Conservation (phyloP, 1,284 basidiomycete genomes). For the Malassezia vespertilionis region DNA sequence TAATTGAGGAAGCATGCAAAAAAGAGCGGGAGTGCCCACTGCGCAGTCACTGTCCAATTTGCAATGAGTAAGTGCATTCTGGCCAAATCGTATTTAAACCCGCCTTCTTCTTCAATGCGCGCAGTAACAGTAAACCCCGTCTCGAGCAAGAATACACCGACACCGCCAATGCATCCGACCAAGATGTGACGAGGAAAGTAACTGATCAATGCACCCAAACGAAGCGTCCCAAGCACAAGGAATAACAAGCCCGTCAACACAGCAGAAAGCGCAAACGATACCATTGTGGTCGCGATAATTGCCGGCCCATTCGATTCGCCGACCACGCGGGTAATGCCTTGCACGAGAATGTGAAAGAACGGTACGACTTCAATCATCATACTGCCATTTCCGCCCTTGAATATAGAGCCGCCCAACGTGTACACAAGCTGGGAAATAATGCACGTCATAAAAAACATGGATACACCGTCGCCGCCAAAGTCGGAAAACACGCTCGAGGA, state of each 20-base stretch:
- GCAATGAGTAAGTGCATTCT: conserved; percentile 53
- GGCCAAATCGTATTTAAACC: conserved; percentile 60
- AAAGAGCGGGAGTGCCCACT: conserved; percentile 66
- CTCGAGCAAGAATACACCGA: conserved; percentile 69
- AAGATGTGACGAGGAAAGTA: conserved; percentile 90
- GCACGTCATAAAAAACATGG: conserved; percentile 55
- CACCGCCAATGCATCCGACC: conserved; percentile 79
- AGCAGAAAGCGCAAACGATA: conserved; percentile 76
- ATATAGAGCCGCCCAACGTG: conserved; percentile 71
- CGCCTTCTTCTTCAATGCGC: conserved; percentile 64
- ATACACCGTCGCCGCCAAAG: conserved; percentile 80
- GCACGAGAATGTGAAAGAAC: conserved; percentile 85
- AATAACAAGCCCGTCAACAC: conserved; percentile 63
- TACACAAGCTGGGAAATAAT: conserved; percentile 76
- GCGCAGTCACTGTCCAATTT: conserved; percentile 54
- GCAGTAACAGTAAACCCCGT: conserved; percentile 63
- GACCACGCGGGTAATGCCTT: conserved; percentile 62
- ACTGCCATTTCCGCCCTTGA: conserved; percentile 67
- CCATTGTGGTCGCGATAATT: conserved; percentile 80
- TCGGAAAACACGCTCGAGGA: conserved; percentile 60
- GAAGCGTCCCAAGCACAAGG: conserved; percentile 57
- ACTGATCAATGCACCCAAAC: conserved; percentile 73
- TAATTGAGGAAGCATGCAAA: conserved; percentile 69
- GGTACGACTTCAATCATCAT: conserved; percentile 97
- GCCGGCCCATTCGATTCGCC: conserved; percentile 61